phyloP scores from a whole-genome alignment of 352 stramenopile species.

The Stramenopiles sp. region DNA sequence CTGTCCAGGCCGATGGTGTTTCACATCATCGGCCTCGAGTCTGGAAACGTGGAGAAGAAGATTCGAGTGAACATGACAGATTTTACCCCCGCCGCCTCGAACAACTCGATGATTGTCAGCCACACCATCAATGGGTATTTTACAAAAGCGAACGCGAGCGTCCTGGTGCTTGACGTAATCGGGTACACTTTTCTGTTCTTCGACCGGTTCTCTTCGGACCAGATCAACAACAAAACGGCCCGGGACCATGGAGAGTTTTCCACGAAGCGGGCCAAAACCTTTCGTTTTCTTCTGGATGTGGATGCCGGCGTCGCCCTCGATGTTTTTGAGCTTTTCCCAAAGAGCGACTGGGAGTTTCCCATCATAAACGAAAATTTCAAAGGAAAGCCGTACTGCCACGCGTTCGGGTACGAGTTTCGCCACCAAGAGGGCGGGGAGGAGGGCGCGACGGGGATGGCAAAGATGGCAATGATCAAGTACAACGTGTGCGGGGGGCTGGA shows the following conservation, averaged over 20 bases:
- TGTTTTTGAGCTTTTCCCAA: not conserved
- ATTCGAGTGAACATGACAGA: not conserved
- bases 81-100: not conserved
- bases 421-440: not conserved
- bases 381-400: not conserved
- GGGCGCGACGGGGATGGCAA: not conserved
- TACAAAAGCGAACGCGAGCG: not conserved
- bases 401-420: not conserved
- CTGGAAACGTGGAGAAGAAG: not conserved
- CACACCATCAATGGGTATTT: not conserved
- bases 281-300: conserved; percentile 1
- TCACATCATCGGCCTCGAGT: not conserved
- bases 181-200: not conserved
- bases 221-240: not conserved
- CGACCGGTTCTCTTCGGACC: not conserved
- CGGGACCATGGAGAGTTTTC: not conserved
- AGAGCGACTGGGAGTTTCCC: not conserved
- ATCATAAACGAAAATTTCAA: conserved; percentile 3
- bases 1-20: not conserved
- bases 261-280: not conserved
- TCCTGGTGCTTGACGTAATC: not conserved
- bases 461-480: conserved; percentile 3
- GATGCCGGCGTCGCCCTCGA: not conserved
- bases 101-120: not conserved
- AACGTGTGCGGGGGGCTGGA: not conserved